These are phyloP conservation scores for Rhizopus stolonifer DNA, from an alignment of 371 early-diverging fungal genomes.

Conservation along the genomic window DNA sequence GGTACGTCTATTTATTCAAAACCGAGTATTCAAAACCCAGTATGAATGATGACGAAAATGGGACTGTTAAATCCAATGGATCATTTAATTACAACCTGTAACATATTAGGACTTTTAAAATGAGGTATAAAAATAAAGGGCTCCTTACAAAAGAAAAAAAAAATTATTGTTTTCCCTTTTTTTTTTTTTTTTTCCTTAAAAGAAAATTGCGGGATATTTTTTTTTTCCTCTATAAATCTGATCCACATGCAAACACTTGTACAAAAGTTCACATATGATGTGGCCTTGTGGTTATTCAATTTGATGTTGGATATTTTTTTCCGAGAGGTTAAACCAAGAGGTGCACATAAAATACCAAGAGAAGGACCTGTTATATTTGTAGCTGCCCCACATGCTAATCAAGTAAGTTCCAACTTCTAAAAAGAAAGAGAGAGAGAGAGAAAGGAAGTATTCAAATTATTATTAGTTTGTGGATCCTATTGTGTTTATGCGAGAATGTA, in stretches of 20 bases:
- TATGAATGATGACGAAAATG: no score
- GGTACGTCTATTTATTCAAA: no score
- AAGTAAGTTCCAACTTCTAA: slow-evolving; percentile 52
- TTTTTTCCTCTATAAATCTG: slow-evolving; percentile 3
- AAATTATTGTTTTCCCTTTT: no score
- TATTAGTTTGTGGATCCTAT: slow-evolving; percentile 94
- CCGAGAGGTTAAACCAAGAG: slow-evolving; percentile 81
- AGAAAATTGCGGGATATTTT: background rate
- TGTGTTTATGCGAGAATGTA: slow-evolving; percentile 74
- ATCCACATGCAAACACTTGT: slow-evolving; percentile 1
- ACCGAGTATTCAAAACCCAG: no score
- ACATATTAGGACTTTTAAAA: no score
- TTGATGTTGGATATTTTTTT: slow-evolving; percentile 76
- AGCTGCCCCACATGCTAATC: slow-evolving; percentile 93
- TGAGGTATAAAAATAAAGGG: background rate
- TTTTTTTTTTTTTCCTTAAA: no score
- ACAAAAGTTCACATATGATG: slow-evolving; percentile 40
- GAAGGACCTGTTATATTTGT: slow-evolving; percentile 90
- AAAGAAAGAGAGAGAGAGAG: background rate
- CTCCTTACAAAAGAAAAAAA: no score
- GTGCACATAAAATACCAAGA: slow-evolving; percentile 80
- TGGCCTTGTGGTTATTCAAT: slow-evolving; percentile 54
- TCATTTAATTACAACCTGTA: no score
- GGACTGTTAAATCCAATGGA: no score
- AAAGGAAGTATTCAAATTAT: no score